phyloP scores from a whole-genome alignment of 2,329 filamentous ascomycete species.

The Diaporthe helianthi region DNA sequence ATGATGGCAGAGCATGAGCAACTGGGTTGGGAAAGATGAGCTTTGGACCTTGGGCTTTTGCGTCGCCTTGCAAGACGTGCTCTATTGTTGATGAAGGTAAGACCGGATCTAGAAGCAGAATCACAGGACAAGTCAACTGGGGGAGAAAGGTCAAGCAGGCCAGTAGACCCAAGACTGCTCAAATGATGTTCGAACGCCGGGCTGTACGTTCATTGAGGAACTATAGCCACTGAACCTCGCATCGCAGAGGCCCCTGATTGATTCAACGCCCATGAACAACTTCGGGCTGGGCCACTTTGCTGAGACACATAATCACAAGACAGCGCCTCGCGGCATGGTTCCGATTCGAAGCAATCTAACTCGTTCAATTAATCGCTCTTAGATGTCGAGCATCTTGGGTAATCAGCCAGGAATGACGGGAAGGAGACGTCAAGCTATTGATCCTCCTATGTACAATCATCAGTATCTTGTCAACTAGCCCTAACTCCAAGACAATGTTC shows the following conservation, averaged over 20 bases:
- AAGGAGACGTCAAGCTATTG: conserved; percentile 3
- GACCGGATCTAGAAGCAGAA: background rate
- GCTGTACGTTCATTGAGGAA: background rate
- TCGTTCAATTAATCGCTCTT: conserved; percentile 12
- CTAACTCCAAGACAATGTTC: conserved; percentile 14
- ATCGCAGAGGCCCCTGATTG: background rate
- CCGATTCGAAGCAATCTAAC: conserved; percentile 24
- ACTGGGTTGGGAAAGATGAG: no score
- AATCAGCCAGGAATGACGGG: conserved; percentile 11
- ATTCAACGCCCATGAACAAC: background rate
- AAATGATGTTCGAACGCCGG: background rate
- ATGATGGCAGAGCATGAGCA: background rate
- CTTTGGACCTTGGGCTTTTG: background rate
- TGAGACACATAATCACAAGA: background rate
- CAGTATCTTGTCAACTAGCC: conserved; percentile 32
- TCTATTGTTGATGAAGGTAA: background rate
- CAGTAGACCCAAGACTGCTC: background rate
- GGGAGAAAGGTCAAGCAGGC: background rate
- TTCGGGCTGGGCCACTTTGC: background rate
- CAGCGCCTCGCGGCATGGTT: background rate
- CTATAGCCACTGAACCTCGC: background rate
- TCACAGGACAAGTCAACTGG: background rate
- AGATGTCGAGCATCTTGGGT: background rate
- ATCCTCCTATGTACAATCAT: conserved; percentile 35
- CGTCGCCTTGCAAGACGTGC: background rate